phyloP scores from a whole-genome alignment of 495 filamentous ascomycete species.

The Monascus purpureus region DNA sequence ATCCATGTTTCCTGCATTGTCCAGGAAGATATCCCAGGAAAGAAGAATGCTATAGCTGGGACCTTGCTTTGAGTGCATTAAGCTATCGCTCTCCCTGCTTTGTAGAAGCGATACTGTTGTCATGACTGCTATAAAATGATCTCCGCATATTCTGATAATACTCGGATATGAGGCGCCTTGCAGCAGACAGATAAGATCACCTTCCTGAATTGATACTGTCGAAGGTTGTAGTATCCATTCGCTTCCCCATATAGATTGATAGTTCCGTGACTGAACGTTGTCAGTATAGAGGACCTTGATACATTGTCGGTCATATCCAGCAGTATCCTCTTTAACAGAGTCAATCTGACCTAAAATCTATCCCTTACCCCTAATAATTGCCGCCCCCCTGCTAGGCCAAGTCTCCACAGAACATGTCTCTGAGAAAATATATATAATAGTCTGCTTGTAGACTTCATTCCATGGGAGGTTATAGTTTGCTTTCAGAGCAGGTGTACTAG shows the following conservation, averaged over 20 bases:
- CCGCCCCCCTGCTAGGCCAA: conserved; percentile 5
- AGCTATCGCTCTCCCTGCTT: too few relatives aligned
- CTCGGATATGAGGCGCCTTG: conserved; percentile 11
- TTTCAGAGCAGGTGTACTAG: conserved; percentile 3
- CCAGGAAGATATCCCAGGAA: too few relatives aligned
- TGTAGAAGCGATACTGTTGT: too few relatives aligned
- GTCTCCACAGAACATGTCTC: conserved; percentile 7
- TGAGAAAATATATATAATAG: conserved; percentile 7
- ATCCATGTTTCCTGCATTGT: too few relatives aligned
- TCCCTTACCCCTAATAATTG: conserved; percentile 11
- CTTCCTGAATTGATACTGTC: conserved; percentile 8
- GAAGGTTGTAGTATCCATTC: conserved; percentile 12
- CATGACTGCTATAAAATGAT: conserved; percentile 5
- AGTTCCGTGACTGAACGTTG: conserved; percentile 1
- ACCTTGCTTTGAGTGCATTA: too few relatives aligned
- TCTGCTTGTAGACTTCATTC: conserved; percentile 8
- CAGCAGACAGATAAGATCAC: conserved; percentile 16
- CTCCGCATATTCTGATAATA: conserved; percentile 9
- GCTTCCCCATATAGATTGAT: conserved; percentile 3
- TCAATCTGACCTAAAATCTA: not conserved
- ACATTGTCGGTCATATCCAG: conserved; percentile 3
- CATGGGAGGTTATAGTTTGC: conserved; percentile 10
- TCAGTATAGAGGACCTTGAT: conserved; percentile 10
- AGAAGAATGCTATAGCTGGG: too few relatives aligned
- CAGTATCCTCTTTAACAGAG: not conserved